Percentiles rank a stretch among this genome's conserved stretches.
These are phyloP conservation scores for Liriodendron chinense DNA, from an alignment of 164 flowering plant genomes.

Conservation along the genomic window DNA sequence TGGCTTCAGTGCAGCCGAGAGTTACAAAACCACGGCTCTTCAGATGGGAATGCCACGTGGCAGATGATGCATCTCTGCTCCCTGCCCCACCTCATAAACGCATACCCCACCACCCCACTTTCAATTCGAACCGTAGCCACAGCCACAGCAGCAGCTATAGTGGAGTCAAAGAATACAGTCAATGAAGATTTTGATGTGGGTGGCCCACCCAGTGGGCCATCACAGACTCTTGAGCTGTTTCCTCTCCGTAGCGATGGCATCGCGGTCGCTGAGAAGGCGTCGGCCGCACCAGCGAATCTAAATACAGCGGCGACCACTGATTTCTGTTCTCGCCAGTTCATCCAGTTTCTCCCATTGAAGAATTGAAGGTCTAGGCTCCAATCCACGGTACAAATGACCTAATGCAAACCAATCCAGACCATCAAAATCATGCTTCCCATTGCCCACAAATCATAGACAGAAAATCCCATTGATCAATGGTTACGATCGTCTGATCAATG, in stretches of 20 bases:
- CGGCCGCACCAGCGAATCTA: neutral
- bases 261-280: neutral
- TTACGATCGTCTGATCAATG: neutral
- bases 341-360: conserved; percentile 72
- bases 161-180: conserved; percentile 15
- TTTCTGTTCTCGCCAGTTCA: conserved; percentile 40
- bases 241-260: conserved; percentile 38
- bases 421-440: neutral
- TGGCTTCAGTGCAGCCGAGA: conserved; percentile 46
- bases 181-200: neutral
- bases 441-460: neutral
- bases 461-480: neutral
- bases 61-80: conserved; percentile 43
- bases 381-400: neutral
- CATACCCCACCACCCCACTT: conserved; percentile 1
- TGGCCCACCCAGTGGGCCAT: conserved; percentile 13
- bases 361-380: conserved; percentile 23
- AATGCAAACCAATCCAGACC: neutral
- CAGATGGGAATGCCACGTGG: conserved; percentile 57
- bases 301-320: neutral
- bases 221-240: conserved; percentile 66
- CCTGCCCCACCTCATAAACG: conserved; percentile 28
- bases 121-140: conserved; percentile 4
- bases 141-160: conserved; percentile 1
- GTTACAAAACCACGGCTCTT: conserved; percentile 34